A percentile compares a stretch with the other conserved stretches of the same genome.
Conservation (phyloP, 345 rosid genomes). For the Melaleuca quinquenervia region DNA sequence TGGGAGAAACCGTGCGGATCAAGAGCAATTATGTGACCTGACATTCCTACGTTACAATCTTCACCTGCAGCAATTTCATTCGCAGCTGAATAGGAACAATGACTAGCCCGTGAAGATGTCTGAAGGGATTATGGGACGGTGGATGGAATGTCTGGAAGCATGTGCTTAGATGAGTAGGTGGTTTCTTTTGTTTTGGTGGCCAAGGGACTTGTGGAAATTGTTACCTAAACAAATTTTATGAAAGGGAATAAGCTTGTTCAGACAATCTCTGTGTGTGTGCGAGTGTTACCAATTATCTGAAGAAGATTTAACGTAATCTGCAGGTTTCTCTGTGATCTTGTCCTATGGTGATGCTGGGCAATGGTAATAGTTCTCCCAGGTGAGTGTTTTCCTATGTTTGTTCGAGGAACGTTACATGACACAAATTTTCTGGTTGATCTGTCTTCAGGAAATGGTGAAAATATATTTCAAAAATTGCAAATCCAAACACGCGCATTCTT, state of each 20-base stretch:
- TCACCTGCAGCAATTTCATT: slow-evolving; percentile 19
- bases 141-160: neutral
- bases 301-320: neutral
- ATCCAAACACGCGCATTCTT: too few relatives aligned
- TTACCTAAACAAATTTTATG: neutral
- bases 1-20: slow-evolving; percentile 10
- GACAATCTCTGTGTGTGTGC: too few relatives aligned
- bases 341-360: neutral
- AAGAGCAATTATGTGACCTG: slow-evolving; percentile 13
- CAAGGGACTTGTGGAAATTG: neutral
- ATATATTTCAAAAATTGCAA: neutral
- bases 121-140: slow-evolving; percentile 12
- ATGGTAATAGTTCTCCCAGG: neutral
- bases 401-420: neutral
- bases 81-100: neutral
- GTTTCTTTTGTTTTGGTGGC: neutral
- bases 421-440: neutral
- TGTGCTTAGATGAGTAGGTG: neutral
- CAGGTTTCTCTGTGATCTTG: neutral
- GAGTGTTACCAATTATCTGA: neutral
- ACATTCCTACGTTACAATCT: slow-evolving; percentile 34
- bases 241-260: neutral
- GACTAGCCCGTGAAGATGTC: slow-evolving; percentile 7
- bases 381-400: neutral
- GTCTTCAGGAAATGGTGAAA: neutral